Conservation (phyloP, 2,329 filamentous ascomycete genomes). For the Bipolaris victoriae region DNA sequence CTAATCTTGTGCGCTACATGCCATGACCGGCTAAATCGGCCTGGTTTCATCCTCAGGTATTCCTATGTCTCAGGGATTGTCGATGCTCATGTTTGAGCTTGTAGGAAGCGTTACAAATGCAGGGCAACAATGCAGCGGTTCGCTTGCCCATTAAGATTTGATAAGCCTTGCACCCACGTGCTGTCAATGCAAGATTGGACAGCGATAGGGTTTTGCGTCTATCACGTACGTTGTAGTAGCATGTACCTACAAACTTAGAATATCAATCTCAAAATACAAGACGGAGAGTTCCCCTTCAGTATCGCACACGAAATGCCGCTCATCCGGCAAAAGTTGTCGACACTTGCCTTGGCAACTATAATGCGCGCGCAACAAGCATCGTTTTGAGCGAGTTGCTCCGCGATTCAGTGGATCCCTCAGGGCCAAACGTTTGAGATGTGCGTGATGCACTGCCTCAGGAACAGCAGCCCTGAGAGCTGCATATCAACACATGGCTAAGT, state of each 20-base stretch:
- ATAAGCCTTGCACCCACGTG: background rate
- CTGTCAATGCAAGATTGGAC: background rate
- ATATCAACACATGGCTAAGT: background rate
- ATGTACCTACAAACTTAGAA: background rate
- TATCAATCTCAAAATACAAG: background rate
- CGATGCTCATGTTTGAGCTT: constrained; percentile 16
- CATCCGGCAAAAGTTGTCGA: background rate
- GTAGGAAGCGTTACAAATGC: constrained; percentile 6
- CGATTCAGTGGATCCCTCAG: constrained; percentile 6
- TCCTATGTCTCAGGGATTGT: constrained; percentile 14
- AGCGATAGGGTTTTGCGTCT: background rate
- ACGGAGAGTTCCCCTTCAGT: too few relatives aligned
- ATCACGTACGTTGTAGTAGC: background rate
- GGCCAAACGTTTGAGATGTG: constrained; percentile 12
- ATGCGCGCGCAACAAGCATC: constrained; percentile 3
- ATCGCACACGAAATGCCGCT: background rate
- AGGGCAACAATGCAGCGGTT: constrained; percentile 2
- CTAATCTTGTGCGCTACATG: background rate
- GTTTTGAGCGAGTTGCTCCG: constrained; percentile 7
- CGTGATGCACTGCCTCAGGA: constrained; percentile 14
- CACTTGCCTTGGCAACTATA: constrained; percentile 1
- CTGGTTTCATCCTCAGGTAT: constrained; percentile 15
- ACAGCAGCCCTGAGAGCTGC: background rate
- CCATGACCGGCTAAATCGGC: constrained; percentile 3
- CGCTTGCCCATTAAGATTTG: constrained; percentile 1